Conservation (phyloP, 768 basidiomycete genomes). For the Phlebiopsis gigantea region DNA sequence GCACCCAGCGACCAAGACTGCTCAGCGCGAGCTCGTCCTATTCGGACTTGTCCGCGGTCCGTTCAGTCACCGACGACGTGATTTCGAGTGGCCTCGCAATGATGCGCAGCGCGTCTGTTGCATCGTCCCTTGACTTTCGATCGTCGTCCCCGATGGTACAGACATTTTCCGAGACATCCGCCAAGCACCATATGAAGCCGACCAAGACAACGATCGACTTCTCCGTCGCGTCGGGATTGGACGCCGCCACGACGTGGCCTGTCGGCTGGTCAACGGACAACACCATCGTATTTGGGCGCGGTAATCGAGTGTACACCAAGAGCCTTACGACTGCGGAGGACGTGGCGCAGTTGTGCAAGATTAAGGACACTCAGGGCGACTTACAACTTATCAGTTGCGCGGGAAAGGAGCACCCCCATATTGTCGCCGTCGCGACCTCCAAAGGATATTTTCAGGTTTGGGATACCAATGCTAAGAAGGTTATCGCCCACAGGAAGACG, state of each 20-base stretch:
- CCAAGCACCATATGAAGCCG: conserved; percentile 8
- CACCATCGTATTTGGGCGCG: conserved; percentile 44
- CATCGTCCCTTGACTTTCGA: neutral
- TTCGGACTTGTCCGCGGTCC: conserved; percentile 1
- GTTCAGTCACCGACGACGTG: neutral
- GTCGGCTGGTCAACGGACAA: conserved; percentile 39
- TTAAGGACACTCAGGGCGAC: conserved; percentile 41
- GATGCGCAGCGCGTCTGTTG: conserved; percentile 4
- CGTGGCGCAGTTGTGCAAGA: conserved; percentile 45
- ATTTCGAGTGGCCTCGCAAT: neutral
- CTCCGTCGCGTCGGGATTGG: conserved; percentile 10
- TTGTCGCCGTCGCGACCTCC: conserved; percentile 58
- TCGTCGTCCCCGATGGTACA: conserved; percentile 11
- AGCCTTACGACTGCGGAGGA: conserved; percentile 34
- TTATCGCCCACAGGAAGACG: conserved; percentile 50
- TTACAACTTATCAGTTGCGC: conserved; percentile 38
- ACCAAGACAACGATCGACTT: conserved; percentile 15
- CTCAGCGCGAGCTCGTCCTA: conserved; percentile 3
- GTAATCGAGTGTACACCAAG: conserved; percentile 51
- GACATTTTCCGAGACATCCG: conserved; percentile 10
- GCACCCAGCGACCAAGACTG: neutral
- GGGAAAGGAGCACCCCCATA: conserved; percentile 27
- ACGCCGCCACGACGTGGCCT: conserved; percentile 17
- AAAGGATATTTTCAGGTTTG: conserved; percentile 67
- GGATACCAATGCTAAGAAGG: conserved; percentile 57